A percentile compares a stretch with the other conserved stretches of the same genome.
phyloP scores from a whole-genome alignment of 108 stramenopile genomes.

The Cyclotella sp. region DNA sequence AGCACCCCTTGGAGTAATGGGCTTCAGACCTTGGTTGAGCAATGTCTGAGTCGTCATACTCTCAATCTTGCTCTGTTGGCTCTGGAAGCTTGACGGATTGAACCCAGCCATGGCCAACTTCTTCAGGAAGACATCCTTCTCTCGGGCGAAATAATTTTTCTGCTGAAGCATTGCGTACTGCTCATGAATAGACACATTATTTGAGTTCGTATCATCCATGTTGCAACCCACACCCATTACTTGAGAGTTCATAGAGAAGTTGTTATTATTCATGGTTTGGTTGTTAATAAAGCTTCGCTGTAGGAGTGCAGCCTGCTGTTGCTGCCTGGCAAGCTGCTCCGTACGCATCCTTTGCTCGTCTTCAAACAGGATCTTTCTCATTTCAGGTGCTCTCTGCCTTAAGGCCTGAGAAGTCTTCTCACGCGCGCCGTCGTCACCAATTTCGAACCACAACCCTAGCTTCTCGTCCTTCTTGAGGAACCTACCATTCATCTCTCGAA shows the following conservation, averaged over 20 bases:
- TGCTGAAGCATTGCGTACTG: not conserved
- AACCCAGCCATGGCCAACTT: not conserved
- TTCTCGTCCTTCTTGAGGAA: conserved; percentile 81
- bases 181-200: not conserved
- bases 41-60: conserved; percentile 19
- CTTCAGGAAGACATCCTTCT: not conserved
- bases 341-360: conserved; percentile 49
- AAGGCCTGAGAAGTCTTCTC: conserved; percentile 60
- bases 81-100: not conserved
- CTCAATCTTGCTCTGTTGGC: not conserved
- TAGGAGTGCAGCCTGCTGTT: not conserved
- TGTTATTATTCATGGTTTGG: conserved; percentile 1
- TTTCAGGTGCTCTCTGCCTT: conserved; percentile 76
- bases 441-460: conserved; percentile 44
- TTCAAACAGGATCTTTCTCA: conserved; percentile 74
- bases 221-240: not conserved
- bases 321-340: conserved; percentile 1
- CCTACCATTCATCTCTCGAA: conserved; percentile 68
- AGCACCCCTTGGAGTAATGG: conserved; percentile 9
- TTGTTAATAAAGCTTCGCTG: not conserved
- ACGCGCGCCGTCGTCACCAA: conserved; percentile 53
- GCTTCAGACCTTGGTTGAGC: conserved; percentile 14
- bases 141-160: not conserved
- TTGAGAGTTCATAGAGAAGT: not conserved
- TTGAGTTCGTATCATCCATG: not conserved